phyloP scores from a whole-genome alignment of 371 early-diverging fungal species.

The Mucor velutinosus region DNA sequence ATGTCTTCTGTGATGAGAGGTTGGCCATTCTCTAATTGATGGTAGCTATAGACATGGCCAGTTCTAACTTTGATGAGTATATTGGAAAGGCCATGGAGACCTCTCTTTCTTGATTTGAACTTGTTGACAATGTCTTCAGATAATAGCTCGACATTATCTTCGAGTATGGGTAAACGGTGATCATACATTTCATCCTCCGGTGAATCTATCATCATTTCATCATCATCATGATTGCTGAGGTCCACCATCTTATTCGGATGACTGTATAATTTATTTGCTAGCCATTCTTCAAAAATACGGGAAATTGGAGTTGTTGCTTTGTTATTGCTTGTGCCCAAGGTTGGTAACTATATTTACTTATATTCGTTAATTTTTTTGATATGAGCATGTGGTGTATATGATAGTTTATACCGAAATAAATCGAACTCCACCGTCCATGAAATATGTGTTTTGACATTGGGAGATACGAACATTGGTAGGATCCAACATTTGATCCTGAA shows the following conservation, averaged over 20 bases:
- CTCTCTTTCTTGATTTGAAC: conserved; percentile 30
- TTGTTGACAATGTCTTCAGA: conserved; percentile 39
- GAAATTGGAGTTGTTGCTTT: conserved; percentile 38
- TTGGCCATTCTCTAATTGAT: conserved; percentile 39
- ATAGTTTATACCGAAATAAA: conserved; percentile 39
- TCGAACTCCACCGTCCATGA: conserved; percentile 41
- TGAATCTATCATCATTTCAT: conserved; percentile 12
- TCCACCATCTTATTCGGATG: conserved; percentile 19
- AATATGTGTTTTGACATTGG: conserved; percentile 36
- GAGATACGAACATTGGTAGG: conserved; percentile 29
- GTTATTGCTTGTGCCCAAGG: conserved; percentile 36
- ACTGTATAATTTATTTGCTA: conserved; percentile 35
- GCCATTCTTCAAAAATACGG: conserved; percentile 44
- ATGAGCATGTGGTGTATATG: not conserved
- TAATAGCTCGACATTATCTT: conserved; percentile 37
- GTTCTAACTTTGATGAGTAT: conserved; percentile 37
- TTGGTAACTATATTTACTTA: conserved; percentile 28
- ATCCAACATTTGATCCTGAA: conserved; percentile 29
- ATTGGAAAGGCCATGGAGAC: conserved; percentile 29
- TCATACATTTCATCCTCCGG: conserved; percentile 16
- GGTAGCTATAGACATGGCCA: conserved; percentile 40
- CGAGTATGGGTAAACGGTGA: conserved; percentile 33
- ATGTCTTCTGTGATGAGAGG: conserved; percentile 41
- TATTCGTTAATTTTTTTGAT: not conserved
- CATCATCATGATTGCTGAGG: conserved; percentile 6